phyloP scores from a whole-genome alignment of 1,284 basidiomycete species.

The Cryptococcus depauperatus region DNA sequence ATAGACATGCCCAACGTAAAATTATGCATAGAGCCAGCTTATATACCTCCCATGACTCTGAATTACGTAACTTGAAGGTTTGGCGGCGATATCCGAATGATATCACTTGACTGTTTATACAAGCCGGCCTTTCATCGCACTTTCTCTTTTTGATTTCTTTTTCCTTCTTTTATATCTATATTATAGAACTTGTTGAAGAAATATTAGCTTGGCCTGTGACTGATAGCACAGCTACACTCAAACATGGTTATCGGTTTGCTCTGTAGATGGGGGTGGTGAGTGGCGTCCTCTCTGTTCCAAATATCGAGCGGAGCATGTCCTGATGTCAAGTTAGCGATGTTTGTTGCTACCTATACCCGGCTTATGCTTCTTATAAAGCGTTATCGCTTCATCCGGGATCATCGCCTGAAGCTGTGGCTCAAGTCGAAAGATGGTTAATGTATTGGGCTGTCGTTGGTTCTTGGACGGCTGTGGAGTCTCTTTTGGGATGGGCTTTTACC shows the following conservation, averaged over 20 bases:
- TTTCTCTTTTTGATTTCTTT: too few species aligned
- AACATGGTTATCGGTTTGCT: constrained; percentile 13
- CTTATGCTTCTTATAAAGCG: constrained; percentile 46
- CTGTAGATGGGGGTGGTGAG: constrained; percentile 11
- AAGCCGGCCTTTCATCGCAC: too few species aligned
- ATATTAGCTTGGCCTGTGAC: too few species aligned
- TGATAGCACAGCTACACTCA: too few species aligned
- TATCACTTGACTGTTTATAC: too few species aligned
- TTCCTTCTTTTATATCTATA: too few species aligned
- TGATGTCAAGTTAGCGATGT: constrained; percentile 23
- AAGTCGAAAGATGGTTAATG: constrained; percentile 43
- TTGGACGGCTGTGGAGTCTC: constrained; percentile 61
- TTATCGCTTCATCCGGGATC: constrained; percentile 54
- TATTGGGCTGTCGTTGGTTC: constrained; percentile 54
- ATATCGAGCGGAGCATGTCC: background rate
- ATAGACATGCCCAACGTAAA: too few species aligned
- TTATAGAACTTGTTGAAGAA: too few species aligned
- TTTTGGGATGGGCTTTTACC: constrained; percentile 59
- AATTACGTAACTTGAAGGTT: too few species aligned
- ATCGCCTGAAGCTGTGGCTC: constrained; percentile 54
- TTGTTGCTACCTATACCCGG: constrained; percentile 44
- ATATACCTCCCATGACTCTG: too few species aligned
- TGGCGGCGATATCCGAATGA: too few species aligned
- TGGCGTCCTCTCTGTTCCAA: background rate
- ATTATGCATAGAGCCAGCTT: too few species aligned